Evolutionary conservation across 176 grass and related monocot genomes (phyloP), one percentile per base, ranked within the genome.

Genomic region (Eremochloa ophiuroides): DNA sequence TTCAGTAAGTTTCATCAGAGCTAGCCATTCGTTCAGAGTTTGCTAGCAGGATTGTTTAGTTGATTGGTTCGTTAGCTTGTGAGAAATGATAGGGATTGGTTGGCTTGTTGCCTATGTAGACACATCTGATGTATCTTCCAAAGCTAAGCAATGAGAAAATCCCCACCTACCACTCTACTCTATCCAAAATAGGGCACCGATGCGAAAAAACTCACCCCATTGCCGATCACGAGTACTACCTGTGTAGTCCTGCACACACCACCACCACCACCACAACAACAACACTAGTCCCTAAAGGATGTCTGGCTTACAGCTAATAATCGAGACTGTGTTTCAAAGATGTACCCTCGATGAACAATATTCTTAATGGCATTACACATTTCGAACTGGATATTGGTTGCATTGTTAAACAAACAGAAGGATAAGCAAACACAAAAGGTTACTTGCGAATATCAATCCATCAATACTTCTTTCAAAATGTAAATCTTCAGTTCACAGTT

Each of bases 331-430:
- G 35, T 51, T 74, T 48, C 37, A 72, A 33, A 39, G 22, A 18
- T 41, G 18, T 69, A 79, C 65, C 22, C 35, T 74, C 58, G 17
- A 18, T 30, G 11, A 75, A 23, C 6, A 75, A 40, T 64, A 18
- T 38, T 72, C 62, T 31, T 59, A 77, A 58, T 27, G 18, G 44
- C 10, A 23, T 39, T 13, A 0, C 40, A 7, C 59, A 12, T 73
- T 79, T 58, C 39, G 18, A 22, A 78, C 13, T 44, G 13, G 3
- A 28, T 42, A 78, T 62, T 75, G 7, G 17, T 66, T 73, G 11
- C 14, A 66, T 81, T 39, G 51, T 55, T 77, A 25, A n/a, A 30
- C 39, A 79, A 64, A 75, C 68, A 28, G 22, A 76, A 81, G 53
- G 26, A 31, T 37, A 71, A 29, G 25, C 6, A 2, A 51, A 53